Base-by-base conservation (phyloP, 1,284 basidiomycete genomes). In the Mycena sp. region DNA sequence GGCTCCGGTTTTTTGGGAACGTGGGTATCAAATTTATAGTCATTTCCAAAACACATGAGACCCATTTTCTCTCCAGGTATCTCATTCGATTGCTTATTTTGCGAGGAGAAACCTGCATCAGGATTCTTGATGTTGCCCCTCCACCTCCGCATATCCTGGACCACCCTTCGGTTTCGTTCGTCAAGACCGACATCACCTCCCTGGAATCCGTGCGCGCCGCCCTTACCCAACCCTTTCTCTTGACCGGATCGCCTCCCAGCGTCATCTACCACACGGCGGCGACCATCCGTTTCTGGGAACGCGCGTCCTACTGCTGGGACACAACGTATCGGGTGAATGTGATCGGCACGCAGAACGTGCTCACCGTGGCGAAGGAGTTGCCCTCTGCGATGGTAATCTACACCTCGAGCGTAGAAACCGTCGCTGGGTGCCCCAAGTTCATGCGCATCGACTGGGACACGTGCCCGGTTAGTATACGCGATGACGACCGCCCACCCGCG, bases 1-100 rank as follows among this genome's bases (percentile, higher is more conserved):
- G 77, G 77, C 7, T 77, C 76, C 14, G 77, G 77, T 1, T 78
- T 75, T 56, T 63, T 79, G 25, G 77, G 77, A 63, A 73, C 69
- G 77, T 76, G 58, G 41, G 75, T 65, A 16, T 35, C 32, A 7
- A 35, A 14, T 43, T 19, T n/a, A n/a, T n/a, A 17, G 40, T 43
- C 16, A 9, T n/a, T 43, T 35, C 32, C 32, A 35, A 9, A 9
- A 35, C 14, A 14, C 14, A n/a, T 35, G 7, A 7, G 32, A 35
- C 32, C 32, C 32, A 35, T 14, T 23, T 35, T 35, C 32, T 14
- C 32, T 35, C 14, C 32, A 78, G 77, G 19, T 77, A 75, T 58
- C 71, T 79, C 32, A 70, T 77, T 28, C 73, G 70, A 17, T 64
- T 79, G 2, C 69, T 79, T 11, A 52, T 79, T 19, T 67, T 76